Evolutionary conservation across 2,329 filamentous ascomycete genomes (phyloP).

Genomic region (Lecanicillium sp.): DNA sequence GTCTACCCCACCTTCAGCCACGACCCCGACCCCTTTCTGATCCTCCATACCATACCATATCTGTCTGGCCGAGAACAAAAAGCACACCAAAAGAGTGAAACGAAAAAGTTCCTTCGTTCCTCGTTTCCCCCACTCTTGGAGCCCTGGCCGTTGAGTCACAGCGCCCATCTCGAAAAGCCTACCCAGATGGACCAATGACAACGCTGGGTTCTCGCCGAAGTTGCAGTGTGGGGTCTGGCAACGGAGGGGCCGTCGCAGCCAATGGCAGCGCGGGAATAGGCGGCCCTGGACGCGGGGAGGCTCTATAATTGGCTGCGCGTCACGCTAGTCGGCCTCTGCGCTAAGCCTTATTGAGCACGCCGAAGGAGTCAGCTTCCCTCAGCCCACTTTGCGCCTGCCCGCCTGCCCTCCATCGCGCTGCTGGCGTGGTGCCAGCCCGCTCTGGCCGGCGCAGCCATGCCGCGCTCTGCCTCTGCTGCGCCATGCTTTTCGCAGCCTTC

Average conservation of each 20-base stretch:
- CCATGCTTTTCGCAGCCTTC: constrained; percentile 11
- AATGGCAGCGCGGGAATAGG: not conserved
- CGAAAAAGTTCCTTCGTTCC: not conserved
- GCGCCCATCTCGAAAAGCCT: not conserved
- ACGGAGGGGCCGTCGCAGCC: constrained; percentile 1
- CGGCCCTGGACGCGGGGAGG: constrained; percentile 5
- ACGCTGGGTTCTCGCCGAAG: constrained; percentile 11
- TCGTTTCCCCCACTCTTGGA: constrained; percentile 1
- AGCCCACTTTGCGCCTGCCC: not conserved
- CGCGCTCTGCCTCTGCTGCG: constrained; percentile 6
- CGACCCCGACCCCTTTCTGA: too few relatives aligned
- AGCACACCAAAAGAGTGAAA: not conserved
- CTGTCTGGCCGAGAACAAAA: not conserved
- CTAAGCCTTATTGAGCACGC: constrained; percentile 34
- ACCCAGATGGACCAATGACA: not conserved
- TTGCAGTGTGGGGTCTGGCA: not conserved
- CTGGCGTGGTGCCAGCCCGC: constrained; percentile 22
- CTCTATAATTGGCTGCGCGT: constrained; percentile 20
- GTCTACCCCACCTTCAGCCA: too few relatives aligned
- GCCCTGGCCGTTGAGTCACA: constrained; percentile 9
- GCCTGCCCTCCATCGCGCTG: constrained; percentile 13
- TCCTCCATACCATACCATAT: too few relatives aligned
- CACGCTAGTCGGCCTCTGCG: constrained; percentile 10
- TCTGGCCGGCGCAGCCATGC: not conserved
- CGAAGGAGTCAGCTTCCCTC: constrained; percentile 29